Evolutionary conservation across 345 rosid genomes (phyloP).

Genomic region (Gossypium ekmanianum): DNA sequence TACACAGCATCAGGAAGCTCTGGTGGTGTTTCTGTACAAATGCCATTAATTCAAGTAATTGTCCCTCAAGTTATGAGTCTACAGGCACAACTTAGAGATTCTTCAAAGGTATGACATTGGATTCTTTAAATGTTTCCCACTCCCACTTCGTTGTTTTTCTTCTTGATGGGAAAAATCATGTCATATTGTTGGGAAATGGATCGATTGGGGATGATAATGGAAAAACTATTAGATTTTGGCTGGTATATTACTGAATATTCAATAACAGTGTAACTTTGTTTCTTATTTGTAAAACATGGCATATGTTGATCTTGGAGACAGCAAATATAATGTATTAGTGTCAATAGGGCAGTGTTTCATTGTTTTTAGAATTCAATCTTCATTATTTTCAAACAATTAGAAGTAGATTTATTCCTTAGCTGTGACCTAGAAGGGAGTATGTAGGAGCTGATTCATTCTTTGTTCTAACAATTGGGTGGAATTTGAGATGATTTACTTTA

Average conservation of each 20-base stretch:
- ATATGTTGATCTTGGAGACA: constrained; percentile 1
- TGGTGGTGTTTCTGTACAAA: constrained; percentile 75
- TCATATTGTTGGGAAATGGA: background rate
- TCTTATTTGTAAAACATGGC: background rate
- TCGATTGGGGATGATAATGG: background rate
- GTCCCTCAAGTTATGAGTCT: constrained; percentile 88
- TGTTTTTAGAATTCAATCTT: background rate
- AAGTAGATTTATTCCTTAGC: background rate
- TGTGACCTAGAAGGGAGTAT: background rate
- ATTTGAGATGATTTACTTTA: background rate
- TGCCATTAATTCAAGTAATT: constrained; percentile 89
- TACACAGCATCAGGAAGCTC: constrained; percentile 68
- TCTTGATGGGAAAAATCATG: background rate
- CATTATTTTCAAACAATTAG: background rate
- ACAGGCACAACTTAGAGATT: constrained; percentile 73
- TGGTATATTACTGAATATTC: background rate
- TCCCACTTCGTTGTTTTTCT: background rate
- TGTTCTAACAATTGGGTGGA: background rate
- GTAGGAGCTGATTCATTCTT: background rate
- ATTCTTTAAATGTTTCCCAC: background rate
- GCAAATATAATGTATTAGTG: background rate
- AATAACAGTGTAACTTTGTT: background rate
- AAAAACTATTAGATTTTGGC: background rate
- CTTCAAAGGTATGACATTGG: constrained; percentile 64
- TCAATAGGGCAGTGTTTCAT: background rate